These are phyloP conservation scores for Fusarium equiseti DNA, from an alignment of 2,329 filamentous ascomycete species.

Conservation along the genomic window DNA sequence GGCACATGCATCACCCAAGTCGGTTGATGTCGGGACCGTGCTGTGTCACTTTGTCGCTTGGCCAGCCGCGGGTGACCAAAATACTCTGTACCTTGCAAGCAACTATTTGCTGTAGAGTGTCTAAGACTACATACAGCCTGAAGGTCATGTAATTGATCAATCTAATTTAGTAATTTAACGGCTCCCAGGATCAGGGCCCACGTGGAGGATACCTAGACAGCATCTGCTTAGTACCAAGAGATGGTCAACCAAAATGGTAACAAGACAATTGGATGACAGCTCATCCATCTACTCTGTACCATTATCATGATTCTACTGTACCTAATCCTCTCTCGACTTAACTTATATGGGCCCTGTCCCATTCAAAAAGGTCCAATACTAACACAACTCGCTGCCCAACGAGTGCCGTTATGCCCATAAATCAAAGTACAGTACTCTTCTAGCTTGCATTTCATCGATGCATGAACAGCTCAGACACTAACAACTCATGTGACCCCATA, in stretches of 20 bases:
- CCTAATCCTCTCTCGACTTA: neutral
- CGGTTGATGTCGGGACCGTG: constrained; percentile 50
- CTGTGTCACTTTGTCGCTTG: constrained; percentile 27
- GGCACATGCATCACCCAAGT: constrained; percentile 30
- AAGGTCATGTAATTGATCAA: constrained; percentile 27
- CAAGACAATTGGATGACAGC: constrained; percentile 12
- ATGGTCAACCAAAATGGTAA: neutral
- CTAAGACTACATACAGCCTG: neutral
- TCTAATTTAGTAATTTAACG: neutral
- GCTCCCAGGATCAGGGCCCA: constrained; percentile 32
- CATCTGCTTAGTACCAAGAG: neutral
- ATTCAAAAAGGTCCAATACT: constrained; percentile 19
- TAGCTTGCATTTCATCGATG: constrained; percentile 29
- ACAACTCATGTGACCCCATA: constrained; percentile 33
- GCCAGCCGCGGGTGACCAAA: constrained; percentile 19
- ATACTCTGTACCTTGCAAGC: neutral
- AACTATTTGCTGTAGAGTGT: neutral
- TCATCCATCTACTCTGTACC: neutral
- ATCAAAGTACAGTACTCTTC: neutral
- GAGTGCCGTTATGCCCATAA: neutral
- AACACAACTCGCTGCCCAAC: constrained; percentile 11
- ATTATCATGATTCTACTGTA: neutral
- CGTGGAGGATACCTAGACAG: constrained; percentile 32
- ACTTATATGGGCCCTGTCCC: neutral
- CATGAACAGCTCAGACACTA: constrained; percentile 42